Percentiles rank a stretch among this genome's conserved stretches.
These are phyloP conservation scores for Chondrus crispus DNA, from an alignment of 23 red algal species.

Conservation along the genomic window DNA sequence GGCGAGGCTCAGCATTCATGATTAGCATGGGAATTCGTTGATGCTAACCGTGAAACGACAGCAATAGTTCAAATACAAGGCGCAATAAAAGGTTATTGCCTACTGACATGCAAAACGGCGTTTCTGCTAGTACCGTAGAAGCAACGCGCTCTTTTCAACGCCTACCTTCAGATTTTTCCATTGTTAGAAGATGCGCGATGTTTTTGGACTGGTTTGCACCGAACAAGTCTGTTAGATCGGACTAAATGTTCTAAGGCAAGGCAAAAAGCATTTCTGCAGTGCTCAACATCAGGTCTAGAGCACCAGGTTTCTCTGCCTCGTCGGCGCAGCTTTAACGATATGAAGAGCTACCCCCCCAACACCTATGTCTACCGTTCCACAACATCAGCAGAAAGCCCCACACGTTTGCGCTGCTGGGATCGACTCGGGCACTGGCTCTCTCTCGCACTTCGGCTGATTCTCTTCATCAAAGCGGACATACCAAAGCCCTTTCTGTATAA, in stretches of 20 bases:
- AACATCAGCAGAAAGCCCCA: conserved; percentile 18
- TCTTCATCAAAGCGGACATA: neutral
- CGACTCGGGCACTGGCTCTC: neutral
- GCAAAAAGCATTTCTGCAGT: neutral
- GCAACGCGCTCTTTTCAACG: conserved; percentile 36
- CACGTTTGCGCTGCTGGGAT: neutral
- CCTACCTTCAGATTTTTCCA: conserved; percentile 25
- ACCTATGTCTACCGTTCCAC: neutral
- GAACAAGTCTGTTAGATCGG: neutral
- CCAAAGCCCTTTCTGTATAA: conserved; percentile 42
- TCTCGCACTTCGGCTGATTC: neutral
- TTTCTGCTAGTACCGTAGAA: conserved; percentile 24
- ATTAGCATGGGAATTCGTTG: conserved; percentile 24
- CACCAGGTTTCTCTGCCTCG: too few species aligned
- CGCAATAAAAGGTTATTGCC: conserved; percentile 6
- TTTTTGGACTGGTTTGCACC: neutral
- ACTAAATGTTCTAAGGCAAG: neutral
- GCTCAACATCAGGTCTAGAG: too few species aligned
- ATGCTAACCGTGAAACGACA: conserved; percentile 9
- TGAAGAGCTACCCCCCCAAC: neutral
- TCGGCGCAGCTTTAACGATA: too few species aligned
- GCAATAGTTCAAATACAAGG: neutral
- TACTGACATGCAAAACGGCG: neutral
- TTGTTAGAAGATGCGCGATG: conserved; percentile 10
- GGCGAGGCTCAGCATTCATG: conserved; percentile 29